A percentile compares a stretch with the other conserved stretches of the same genome.
These are phyloP conservation scores for Metarhizium guizhouense DNA, from an alignment of 2,329 filamentous ascomycete species.

Conservation along the genomic window DNA sequence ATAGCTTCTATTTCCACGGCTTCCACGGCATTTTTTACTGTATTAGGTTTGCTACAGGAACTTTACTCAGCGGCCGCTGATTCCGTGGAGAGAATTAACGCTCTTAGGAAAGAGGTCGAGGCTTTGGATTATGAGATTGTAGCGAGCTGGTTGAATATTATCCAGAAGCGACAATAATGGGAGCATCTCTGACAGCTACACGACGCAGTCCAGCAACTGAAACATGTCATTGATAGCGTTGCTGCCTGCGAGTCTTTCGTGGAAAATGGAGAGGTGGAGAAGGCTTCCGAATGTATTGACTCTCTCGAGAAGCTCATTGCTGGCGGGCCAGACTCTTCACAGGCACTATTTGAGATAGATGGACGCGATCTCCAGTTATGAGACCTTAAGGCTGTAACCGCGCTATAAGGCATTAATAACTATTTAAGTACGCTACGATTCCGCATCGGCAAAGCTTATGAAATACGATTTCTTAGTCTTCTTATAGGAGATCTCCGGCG, in stretches of 20 bases:
- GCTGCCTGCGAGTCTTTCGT: constrained; percentile 71
- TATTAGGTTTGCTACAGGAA: constrained; percentile 81
- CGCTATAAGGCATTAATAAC: constrained; percentile 68
- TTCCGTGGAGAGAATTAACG: constrained; percentile 80
- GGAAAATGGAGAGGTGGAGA: constrained; percentile 70
- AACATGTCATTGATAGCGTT: constrained; percentile 66
- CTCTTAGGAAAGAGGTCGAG: constrained; percentile 67
- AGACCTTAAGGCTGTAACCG: constrained; percentile 68
- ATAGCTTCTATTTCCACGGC: constrained; percentile 94
- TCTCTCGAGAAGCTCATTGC: constrained; percentile 70
- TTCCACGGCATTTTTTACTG: constrained; percentile 93
- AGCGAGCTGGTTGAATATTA: constrained; percentile 72
- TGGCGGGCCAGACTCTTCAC: constrained; percentile 48
- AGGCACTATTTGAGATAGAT: constrained; percentile 13
- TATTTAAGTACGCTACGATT: constrained; percentile 69
- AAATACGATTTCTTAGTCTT: constrained; percentile 67
- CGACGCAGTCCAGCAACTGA: constrained; percentile 74
- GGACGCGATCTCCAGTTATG: constrained; percentile 32
- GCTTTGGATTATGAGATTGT: constrained; percentile 82
- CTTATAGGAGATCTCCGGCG: constrained; percentile 72
- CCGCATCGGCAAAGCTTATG: constrained; percentile 80
- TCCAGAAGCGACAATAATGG: constrained; percentile 69
- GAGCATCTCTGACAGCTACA: constrained; percentile 80
- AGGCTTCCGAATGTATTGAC: constrained; percentile 70
- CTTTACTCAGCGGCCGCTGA: constrained; percentile 87